Evolutionary conservation across 2,329 filamentous ascomycete species (phyloP), one percentile per base, ranked within the genome.

Genomic region (Colletotrichum chlorophyti): DNA sequence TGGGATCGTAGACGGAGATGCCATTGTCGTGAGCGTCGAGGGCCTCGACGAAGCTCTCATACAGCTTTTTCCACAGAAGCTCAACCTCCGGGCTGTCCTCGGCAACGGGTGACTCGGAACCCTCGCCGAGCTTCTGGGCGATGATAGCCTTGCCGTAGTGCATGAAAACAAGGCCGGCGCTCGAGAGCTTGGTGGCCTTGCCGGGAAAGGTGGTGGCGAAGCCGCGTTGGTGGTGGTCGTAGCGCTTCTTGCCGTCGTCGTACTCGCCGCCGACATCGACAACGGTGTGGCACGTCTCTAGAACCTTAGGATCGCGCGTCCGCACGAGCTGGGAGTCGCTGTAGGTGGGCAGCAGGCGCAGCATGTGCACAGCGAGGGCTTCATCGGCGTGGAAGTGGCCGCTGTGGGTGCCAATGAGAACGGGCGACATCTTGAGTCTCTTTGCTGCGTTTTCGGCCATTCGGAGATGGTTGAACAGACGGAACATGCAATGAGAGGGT

Each of bases 321-420:
- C 95, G 93, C 47, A 97, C 81, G 38, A 99, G 89, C 38, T 82
- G 73, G 23, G 92, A 88, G 65, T 83, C 77, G 53, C 82, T 74
- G 80, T 98, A 99, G 58, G 88, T 79, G 19, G 95, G 94, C 15
- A 98, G 89, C 55, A 90, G 85, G 64, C 93, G 92, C 66, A 99
- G 90, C 82, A 99, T 92, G 81, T 96, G 93, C 64, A 99, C 93
- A 58, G 95, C 95, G 38, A 99, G 87, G 61, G 95, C 94, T 80
- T 99, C 95, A 76, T 99, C 95, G 73, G 95, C 95, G 80, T 99
- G 95, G 84, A 99, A 99, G 81, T 97, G 93, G 66, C 95, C 95
- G 78, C 90, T 97, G 84, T 99, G 95, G 26, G 95, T 99, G 70
- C 93, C 95, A 72, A 97, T 96, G 67, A 60, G 85, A 81, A 63